Conservation (phyloP, 2,329 filamentous ascomycete species). For the Phymatotrichopsis omnivora region DNA sequence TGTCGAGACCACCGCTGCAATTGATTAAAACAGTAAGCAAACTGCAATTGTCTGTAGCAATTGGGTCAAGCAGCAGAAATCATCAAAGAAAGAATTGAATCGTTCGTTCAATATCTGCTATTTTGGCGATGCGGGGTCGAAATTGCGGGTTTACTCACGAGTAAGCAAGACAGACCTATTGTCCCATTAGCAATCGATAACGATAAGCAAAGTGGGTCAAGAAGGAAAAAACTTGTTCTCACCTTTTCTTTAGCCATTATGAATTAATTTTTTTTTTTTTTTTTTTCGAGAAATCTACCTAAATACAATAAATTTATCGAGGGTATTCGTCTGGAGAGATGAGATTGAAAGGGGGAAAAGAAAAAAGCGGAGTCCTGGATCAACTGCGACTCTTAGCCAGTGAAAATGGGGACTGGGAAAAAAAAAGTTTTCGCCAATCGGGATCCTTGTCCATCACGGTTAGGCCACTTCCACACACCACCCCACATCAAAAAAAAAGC, state of each 20-base stretch:
- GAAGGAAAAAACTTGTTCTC: slow-evolving; percentile 2
- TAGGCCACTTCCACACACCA: too few species aligned
- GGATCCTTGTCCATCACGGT: too few species aligned
- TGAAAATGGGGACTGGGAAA: too few species aligned
- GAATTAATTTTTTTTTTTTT: slow-evolving; percentile 9
- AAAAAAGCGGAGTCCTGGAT: neutral
- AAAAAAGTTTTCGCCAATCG: too few species aligned
- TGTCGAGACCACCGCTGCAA: slow-evolving; percentile 39
- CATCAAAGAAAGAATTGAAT: slow-evolving; percentile 10
- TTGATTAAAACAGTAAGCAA: slow-evolving; percentile 4
- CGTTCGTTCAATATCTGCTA: slow-evolving; percentile 1
- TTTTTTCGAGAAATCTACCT: neutral
- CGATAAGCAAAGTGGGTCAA: neutral
- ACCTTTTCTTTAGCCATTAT: slow-evolving; percentile 29
- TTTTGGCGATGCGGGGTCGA: neutral
- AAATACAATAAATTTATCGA: too few species aligned
- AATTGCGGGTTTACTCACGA: slow-evolving; percentile 28
- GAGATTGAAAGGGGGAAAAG: neutral
- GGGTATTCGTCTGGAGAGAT: too few species aligned
- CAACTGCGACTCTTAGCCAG: too few species aligned
- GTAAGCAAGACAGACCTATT: slow-evolving; percentile 38
- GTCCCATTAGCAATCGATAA: slow-evolving; percentile 1
- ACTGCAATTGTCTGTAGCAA: neutral
- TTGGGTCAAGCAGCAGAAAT: neutral
- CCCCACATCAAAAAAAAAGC: too few species aligned